Conservation (phyloP, 176 grass and related monocot genomes). For the Lolium multiflorum region DNA sequence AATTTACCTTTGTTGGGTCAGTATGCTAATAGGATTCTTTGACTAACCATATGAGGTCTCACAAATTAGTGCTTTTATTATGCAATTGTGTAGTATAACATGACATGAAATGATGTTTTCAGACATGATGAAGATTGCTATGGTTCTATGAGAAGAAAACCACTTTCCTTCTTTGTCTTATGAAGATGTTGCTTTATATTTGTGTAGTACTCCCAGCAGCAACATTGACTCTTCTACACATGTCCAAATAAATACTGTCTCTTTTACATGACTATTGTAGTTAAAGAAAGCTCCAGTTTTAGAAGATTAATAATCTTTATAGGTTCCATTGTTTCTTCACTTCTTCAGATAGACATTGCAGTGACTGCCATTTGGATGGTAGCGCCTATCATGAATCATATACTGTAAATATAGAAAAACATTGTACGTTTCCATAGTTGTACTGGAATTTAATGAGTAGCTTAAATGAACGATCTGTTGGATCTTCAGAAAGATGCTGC, state of each 20-base stretch:
- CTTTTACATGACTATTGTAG: not conserved
- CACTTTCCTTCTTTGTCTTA: not conserved
- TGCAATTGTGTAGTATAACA: not conserved
- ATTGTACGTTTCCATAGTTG: not conserved
- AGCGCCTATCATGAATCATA: not conserved
- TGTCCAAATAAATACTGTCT: not conserved
- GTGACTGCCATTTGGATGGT: not conserved
- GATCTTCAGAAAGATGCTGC: not conserved
- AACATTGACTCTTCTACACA: not conserved
- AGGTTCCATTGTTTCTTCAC: not conserved
- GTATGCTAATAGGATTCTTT: conserved; percentile 2
- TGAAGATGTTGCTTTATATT: not conserved
- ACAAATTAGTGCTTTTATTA: conserved; percentile 15
- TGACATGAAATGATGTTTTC: not conserved
- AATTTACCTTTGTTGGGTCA: not conserved
- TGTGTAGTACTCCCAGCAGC: not conserved
- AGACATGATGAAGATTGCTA: conserved; percentile 5
- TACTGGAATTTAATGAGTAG: not conserved
- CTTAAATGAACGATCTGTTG: not conserved
- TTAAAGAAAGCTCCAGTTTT: not conserved
- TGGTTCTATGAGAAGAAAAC: conserved; percentile 2
- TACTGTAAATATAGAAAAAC: not conserved
- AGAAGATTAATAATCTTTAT: not conserved
- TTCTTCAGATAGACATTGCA: not conserved
- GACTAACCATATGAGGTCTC: not conserved